A percentile compares a stretch with the other conserved stretches of the same genome.
These are phyloP conservation scores for Suillus cothurnatus DNA, from an alignment of 768 basidiomycete genomes.

Conservation along the genomic window DNA sequence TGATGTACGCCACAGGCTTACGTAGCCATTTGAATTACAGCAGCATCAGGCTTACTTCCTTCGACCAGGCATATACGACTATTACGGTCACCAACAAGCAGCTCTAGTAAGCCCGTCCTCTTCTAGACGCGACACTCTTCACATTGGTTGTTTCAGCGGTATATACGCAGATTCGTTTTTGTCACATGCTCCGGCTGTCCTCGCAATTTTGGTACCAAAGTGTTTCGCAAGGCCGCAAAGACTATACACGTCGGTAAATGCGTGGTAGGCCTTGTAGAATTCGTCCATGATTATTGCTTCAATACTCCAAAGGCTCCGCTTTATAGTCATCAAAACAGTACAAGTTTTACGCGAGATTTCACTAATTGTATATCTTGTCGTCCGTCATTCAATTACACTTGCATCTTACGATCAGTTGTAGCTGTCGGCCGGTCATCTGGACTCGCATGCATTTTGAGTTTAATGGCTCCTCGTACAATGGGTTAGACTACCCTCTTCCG, in stretches of 20 bases:
- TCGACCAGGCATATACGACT: not conserved
- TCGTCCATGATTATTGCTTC: not conserved
- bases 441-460: too few species aligned
- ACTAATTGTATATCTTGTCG: too few species aligned
- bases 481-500: too few species aligned
- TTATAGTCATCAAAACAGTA: constrained; percentile 41
- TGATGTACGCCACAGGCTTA: too few species aligned
- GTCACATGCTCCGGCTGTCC: not conserved
- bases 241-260: not conserved
- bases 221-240: not conserved
- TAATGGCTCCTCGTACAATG: too few species aligned
- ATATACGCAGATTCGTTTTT: not conserved
- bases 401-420: too few species aligned
- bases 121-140: not conserved
- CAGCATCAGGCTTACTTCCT: too few species aligned
- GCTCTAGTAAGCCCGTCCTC: not conserved
- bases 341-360: too few species aligned
- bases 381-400: too few species aligned
- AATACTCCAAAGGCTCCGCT: not conserved
- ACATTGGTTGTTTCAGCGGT: not conserved
- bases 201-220: not conserved
- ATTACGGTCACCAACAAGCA: not conserved
- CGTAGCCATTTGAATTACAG: too few species aligned
- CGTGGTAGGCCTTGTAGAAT: not conserved
- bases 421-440: too few species aligned